Base-by-base conservation (phyloP, 805 yeast genomes). In the Myxozyma geophila region DNA sequence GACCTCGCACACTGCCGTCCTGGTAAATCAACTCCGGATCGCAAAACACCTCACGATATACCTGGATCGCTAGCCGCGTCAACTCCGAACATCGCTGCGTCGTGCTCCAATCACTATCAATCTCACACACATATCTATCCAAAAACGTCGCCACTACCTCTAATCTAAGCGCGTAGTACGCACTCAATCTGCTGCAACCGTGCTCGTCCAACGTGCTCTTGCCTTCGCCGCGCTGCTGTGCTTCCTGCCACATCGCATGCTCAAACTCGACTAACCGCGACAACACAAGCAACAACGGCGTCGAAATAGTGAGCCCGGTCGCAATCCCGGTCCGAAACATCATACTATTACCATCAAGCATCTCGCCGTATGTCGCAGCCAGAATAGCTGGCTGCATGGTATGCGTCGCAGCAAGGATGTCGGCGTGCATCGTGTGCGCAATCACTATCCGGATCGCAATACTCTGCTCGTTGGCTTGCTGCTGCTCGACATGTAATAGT, bases 341-440 rank as follows among this genome's bases (percentile, higher is more conserved):
- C 33, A 54, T 2, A 43, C 10, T 43, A 39, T 43, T 47, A 2
- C 13, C 1, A 28, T 56, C 57, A 19, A 61, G 55, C 61, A 61
- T 61, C 43, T 40, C 58, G 46, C 58, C 40, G 39, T 61, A 61
- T 9, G 55, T 57, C 7, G 55, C 61, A 13, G 59, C 53, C 35
- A 57, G 55, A 3, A 57, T 39, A 7, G 61, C 50, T 28, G 49
- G 49, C 44, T 28, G 33, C 51, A 52, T n/a, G n/a, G n/a, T 7
- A 19, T 52, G 46, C 33, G 61, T 33, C 5, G 54, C 59, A 7
- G 13, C 21, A 7, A 61, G 40, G 41, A 61, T 57, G 23, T 61
- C 65, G 8, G 65, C 65, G 47, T 57, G 59, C 15, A 61, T 40
- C 13, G 58, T 36, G 23, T 58, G 58, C 33, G 60, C 59, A 10